Evolutionary conservation across 805 yeast species (phyloP), one percentile per base, ranked within the genome.

Genomic region (Wickerhamomyces bisporus): DNA sequence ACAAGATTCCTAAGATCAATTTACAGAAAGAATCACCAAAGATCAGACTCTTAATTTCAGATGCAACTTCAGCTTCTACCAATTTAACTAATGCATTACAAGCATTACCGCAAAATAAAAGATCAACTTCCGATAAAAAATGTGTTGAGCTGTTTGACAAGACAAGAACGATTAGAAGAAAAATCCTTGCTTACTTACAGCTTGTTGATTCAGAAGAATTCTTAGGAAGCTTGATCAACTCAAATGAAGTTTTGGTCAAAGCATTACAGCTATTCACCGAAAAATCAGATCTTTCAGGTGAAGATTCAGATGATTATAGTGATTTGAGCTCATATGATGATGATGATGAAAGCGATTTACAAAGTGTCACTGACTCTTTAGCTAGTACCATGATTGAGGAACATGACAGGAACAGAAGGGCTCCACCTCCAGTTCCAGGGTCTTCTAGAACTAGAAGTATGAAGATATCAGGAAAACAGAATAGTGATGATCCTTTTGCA

Each of bases 241-340:
- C 96, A 32, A 93, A 93, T 57, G 98, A 93, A 51, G 89, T 86
- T 57, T 71, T 93, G 43, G 94, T 93, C 6, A 65, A 66, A 4
- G 81, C 88, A 0, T 70, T 93, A 50, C 76, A 78, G 49, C 62
- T 67, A 37, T 89, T 77, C 57, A 95, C 89, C 41, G 70, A 71
- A 34, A 59, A 66, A 64, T 59, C 79, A 48, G 44, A 66, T 42
- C 60, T 76, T 48, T 38, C 67, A 11, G 71, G 64, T 23, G 53
- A 54, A 26, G 66, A 60, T 23, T 61, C 61, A 32, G 76, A 70
- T 39, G 69, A 70, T 6, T 68, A 65, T 14, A 66, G 62, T 18
- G 58, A 57, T 1, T 32, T 48, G 18, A 40, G 43, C 17, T 46
- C 41, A 64, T 63, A 21, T 60, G 58, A 36, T 15, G 41, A 34